These are phyloP conservation scores for Neurospora intermedia DNA, from an alignment of 495 filamentous ascomycete species.

Conservation along the genomic window DNA sequence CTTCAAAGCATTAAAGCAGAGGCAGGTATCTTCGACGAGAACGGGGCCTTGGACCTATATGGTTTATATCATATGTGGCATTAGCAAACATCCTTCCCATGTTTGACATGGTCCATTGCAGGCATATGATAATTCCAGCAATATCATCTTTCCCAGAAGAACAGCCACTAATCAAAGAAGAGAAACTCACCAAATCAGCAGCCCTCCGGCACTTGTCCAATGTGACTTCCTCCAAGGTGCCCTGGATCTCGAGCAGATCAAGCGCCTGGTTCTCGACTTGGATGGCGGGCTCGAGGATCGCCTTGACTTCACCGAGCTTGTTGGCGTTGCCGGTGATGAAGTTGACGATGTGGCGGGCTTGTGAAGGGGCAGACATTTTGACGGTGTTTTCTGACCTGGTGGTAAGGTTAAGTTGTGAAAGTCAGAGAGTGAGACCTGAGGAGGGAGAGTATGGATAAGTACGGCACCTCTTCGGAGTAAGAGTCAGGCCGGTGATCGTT, in stretches of 20 bases:
- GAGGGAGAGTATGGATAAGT: background rate
- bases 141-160: too few relatives aligned
- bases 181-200: conserved; percentile 45
- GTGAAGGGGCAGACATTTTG: conserved; percentile 8
- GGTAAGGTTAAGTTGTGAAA: background rate
- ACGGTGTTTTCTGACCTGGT: conserved; percentile 7
- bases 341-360: conserved; percentile 43
- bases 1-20: conserved; percentile 82
- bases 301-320: conserved; percentile 79
- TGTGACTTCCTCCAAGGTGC: conserved; percentile 82
- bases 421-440: background rate
- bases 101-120: background rate
- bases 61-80: background rate
- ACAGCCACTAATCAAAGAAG: background rate
- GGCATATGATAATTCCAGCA: background rate
- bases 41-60: conserved; percentile 71
- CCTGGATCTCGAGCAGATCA: conserved; percentile 84
- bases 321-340: conserved; percentile 96
- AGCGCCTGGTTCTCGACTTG: conserved; percentile 61
- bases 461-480: too few relatives aligned
- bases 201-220: conserved; percentile 77
- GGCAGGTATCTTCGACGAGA: conserved; percentile 87
- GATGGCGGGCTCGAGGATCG: conserved; percentile 68
- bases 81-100: background rate
- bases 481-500: background rate